Percentiles rank a stretch among this genome's conserved stretches.
These are phyloP conservation scores for Sporothrix mexicana DNA, from an alignment of 2,329 filamentous ascomycete genomes.

Conservation along the genomic window DNA sequence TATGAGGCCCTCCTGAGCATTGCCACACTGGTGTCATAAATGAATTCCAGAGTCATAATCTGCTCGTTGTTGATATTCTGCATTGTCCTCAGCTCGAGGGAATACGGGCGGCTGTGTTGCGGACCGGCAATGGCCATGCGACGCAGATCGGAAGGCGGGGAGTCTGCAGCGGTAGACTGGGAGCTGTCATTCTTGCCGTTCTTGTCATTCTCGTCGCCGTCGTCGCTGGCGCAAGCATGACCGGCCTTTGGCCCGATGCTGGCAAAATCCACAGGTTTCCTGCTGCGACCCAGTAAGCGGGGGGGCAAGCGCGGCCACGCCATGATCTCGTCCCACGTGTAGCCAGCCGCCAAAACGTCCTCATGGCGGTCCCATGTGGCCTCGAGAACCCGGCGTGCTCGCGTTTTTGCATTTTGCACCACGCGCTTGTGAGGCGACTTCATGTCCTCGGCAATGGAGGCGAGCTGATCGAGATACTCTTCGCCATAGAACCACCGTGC, in stretches of 20 bases:
- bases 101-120: background rate
- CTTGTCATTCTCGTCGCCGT: background rate
- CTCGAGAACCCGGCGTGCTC: background rate
- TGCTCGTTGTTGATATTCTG: background rate
- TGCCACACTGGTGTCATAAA: background rate
- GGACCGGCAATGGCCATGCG: slow-evolving; percentile 12
- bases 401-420: slow-evolving; percentile 8
- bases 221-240: background rate
- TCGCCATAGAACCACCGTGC: slow-evolving; percentile 3
- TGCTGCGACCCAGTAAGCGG: background rate
- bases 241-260: background rate
- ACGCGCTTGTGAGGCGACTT: background rate
- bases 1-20: background rate
- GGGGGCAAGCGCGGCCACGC: background rate
- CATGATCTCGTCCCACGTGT: slow-evolving; percentile 1
- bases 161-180: background rate
- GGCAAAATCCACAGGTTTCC: slow-evolving; percentile 1
- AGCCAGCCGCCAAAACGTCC: slow-evolving; percentile 4
- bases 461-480: background rate
- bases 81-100: background rate
- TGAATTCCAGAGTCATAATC: background rate
- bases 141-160: background rate
- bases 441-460: background rate
- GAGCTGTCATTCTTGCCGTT: background rate
- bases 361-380: slow-evolving; percentile 1